Base-by-base conservation (phyloP, 805 yeast genomes). In the Scheffersomyces ergatensis region DNA sequence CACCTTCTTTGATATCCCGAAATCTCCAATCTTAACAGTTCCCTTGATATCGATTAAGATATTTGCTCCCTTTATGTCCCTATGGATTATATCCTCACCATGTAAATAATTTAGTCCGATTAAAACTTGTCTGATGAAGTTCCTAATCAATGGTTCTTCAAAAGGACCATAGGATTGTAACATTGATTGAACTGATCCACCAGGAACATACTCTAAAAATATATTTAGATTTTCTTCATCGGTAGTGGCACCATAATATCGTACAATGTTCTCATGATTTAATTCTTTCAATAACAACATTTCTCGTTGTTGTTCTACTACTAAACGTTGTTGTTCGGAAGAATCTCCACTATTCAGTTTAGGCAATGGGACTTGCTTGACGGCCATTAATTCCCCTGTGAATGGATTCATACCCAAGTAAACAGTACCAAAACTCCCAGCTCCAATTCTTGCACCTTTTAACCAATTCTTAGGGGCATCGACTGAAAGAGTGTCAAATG, bases 311-410 rank as follows among this genome's bases (percentile, higher is more conserved):
- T 89, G 62, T 0, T 96, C 95, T 47, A 84, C 89, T 84, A 89
- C 82, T 4, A 73, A 60, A 25, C 54, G 54, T 37, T 62, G 65
- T 44, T 54, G 51, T 33, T 62, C 65, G 33, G 39, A 42, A 34
- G 68, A 47, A 39, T 67, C 37, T 15, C 55, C 73, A 42, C 44
- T 62, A 53, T 45, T 51, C 25, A 70, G 67, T 26, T 66, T 61
- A 1, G 85, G 83, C 14, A 90, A 58, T 35, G 83, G 85, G 1
- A 93, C 97, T 59, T 90, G 97, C 57, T 93, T 93, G 15, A 93
- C 97, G 1, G 98, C 99, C 96, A 92, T 88, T 38, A 93, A 70
- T 57, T 89, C 98, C 33, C 99, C 99, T 0, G 96, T 89, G 25
- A 83, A 63, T 1, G 96, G 85, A 57, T 90, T 88, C 82, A 93